Conservation (phyloP, 805 yeast genomes). For the Blastobotrys terrestris region DNA sequence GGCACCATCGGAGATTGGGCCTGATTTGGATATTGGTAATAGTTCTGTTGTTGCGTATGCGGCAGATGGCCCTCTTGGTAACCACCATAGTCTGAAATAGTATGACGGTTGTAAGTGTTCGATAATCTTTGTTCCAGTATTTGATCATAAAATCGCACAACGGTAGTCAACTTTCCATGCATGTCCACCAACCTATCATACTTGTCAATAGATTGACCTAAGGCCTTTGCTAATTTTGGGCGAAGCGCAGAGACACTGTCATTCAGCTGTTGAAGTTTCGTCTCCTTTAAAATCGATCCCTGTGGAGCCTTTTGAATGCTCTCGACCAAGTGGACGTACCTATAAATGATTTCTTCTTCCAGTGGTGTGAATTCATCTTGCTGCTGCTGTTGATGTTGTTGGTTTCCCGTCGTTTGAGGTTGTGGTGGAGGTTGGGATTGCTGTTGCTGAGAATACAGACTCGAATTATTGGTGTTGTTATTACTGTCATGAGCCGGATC, state of each 20-base stretch:
- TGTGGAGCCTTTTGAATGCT: constrained; percentile 43
- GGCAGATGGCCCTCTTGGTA: background rate
- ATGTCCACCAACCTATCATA: constrained; percentile 64
- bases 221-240: constrained; percentile 61
- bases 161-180: constrained; percentile 72
- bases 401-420: background rate
- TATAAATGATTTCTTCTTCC: constrained; percentile 65
- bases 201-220: constrained; percentile 51
- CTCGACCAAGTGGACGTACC: constrained; percentile 63
- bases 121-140: constrained; percentile 54
- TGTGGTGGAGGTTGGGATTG: background rate
- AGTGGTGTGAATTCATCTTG: constrained; percentile 41
- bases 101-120: constrained; percentile 29
- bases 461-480: constrained; percentile 10
- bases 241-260: constrained; percentile 52
- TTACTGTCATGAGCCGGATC: constrained; percentile 30
- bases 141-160: constrained; percentile 69
- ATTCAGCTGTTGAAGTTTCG: constrained; percentile 51
- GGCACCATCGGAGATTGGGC: background rate
- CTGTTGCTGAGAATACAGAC: constrained; percentile 21
- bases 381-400: background rate
- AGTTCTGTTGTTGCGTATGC: constrained; percentile 12
- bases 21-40: constrained; percentile 4
- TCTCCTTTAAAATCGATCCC: constrained; percentile 40
- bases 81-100: background rate